Evolutionary conservation across 2,329 filamentous ascomycete genomes (phyloP).

Genomic region (Xylariomycetidae sp.): DNA sequence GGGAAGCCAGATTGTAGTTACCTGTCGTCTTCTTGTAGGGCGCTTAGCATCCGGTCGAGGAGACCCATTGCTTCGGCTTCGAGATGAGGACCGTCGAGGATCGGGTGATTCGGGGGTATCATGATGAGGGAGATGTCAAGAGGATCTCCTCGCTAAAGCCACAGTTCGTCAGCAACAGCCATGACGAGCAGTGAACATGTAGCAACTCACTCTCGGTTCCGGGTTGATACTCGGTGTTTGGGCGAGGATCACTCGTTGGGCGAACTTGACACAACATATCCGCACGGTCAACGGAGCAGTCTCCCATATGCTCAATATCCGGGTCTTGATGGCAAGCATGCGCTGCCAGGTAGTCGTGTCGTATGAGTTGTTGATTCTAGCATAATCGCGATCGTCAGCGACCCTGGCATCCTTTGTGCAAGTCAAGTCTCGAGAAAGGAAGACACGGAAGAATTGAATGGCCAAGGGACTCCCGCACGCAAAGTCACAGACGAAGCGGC

Average conservation of each 20-base stretch:
- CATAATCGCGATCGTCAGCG: constrained; percentile 26
- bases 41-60: constrained; percentile 77
- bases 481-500: constrained; percentile 15
- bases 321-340: constrained; percentile 82
- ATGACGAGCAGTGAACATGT: not conserved
- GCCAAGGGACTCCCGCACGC: constrained; percentile 10
- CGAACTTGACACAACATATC: constrained; percentile 96
- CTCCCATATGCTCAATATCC: constrained; percentile 86
- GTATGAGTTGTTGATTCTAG: constrained; percentile 79
- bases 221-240: constrained; percentile 79
- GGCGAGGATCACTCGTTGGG: constrained; percentile 84
- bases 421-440: constrained; percentile 4
- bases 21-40: constrained; percentile 83
- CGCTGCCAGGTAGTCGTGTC: constrained; percentile 79
- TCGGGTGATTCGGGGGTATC: constrained; percentile 74
- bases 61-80: constrained; percentile 91
- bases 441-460: constrained; percentile 7
- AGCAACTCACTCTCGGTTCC: constrained; percentile 83
- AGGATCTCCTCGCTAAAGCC: constrained; percentile 36
- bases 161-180: constrained; percentile 15
- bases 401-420: constrained; percentile 4
- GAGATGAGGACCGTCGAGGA: constrained; percentile 72
- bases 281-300: constrained; percentile 66
- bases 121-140: constrained; percentile 80
- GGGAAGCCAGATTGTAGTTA: constrained; percentile 32